These are phyloP conservation scores for Phytophthora chlamydospora DNA, from an alignment of 352 stramenopile genomes.

Conservation along the genomic window DNA sequence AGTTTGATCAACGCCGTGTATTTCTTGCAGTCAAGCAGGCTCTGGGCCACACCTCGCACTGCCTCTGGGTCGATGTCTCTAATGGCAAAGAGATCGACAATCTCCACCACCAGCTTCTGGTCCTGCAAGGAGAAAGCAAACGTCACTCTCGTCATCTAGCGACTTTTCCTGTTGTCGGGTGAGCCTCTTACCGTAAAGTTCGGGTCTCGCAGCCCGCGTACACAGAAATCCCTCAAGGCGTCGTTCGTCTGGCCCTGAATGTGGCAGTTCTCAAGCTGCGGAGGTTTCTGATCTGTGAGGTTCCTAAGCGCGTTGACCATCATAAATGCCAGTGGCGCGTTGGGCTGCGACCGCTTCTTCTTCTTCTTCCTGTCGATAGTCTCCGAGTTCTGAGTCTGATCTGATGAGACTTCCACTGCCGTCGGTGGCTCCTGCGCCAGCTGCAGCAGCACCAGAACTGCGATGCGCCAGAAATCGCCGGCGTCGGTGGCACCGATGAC, in stretches of 20 bases:
- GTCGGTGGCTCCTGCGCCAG: constrained; percentile 32
- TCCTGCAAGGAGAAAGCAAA: constrained; percentile 32
- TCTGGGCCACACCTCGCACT: constrained; percentile 26
- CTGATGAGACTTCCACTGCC: background rate
- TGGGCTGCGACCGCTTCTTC: constrained; percentile 49
- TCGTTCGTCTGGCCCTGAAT: constrained; percentile 32
- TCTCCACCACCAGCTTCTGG: constrained; percentile 62
- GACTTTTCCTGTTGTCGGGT: background rate
- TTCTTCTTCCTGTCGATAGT: constrained; percentile 30
- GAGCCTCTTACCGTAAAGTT: constrained; percentile 25
- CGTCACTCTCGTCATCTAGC: background rate
- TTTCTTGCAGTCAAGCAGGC: constrained; percentile 45
- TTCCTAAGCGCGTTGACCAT: constrained; percentile 61
- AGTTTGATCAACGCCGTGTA: constrained; percentile 63
- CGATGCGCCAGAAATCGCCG: constrained; percentile 43
- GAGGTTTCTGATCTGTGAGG: constrained; percentile 12
- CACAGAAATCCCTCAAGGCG: constrained; percentile 38
- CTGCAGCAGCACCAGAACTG: constrained; percentile 45
- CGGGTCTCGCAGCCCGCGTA: constrained; percentile 23
- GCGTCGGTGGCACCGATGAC: constrained; percentile 8
- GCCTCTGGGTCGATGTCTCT: constrained; percentile 24
- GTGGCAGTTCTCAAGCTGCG: constrained; percentile 12
- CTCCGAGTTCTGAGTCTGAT: constrained; percentile 8
- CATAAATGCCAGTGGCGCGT: constrained; percentile 64
- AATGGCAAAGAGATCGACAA: constrained; percentile 59